Percentiles rank a stretch among this genome's conserved stretches.
Evolutionary conservation across 2,329 filamentous ascomycete genomes (phyloP).

Genomic region (Monilinia laxa): DNA sequence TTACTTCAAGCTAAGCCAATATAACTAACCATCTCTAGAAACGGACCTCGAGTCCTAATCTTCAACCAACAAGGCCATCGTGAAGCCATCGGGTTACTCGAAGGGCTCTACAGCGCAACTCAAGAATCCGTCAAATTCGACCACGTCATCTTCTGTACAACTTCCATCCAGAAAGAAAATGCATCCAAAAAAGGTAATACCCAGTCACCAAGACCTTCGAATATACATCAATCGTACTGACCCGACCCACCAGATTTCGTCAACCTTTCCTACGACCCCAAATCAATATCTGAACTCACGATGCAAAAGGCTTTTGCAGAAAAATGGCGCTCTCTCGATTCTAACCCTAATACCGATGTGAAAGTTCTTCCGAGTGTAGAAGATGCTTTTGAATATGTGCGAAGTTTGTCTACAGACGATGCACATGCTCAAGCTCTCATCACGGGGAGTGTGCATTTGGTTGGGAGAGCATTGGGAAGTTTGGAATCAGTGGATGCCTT

Average conservation of each 20-base stretch:
- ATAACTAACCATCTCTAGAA: conserved; percentile 29
- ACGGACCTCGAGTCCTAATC: conserved; percentile 59
- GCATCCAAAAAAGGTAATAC: conserved; percentile 49
- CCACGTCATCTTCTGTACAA: conserved; percentile 80
- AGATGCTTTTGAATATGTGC: conserved; percentile 52
- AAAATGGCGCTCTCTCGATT: conserved; percentile 32
- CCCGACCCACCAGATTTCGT: conserved; percentile 51
- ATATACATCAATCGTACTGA: neutral
- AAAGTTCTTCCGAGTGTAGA: conserved; percentile 54
- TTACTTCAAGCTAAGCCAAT: neutral
- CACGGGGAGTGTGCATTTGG: conserved; percentile 63
- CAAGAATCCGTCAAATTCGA: conserved; percentile 54
- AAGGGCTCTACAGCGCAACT: conserved; percentile 49
- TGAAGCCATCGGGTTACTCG: conserved; percentile 51
- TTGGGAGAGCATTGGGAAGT: conserved; percentile 69
- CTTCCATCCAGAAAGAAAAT: conserved; percentile 54
- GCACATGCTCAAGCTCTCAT: conserved; percentile 44
- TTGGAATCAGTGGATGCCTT: conserved; percentile 52
- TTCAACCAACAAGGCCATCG: conserved; percentile 77
- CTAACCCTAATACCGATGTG: conserved; percentile 13
- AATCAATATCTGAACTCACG: conserved; percentile 50
- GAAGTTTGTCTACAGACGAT: conserved; percentile 39
- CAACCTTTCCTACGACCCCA: conserved; percentile 47
- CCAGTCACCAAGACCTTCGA: neutral
- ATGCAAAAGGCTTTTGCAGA: conserved; percentile 62